Conservation (phyloP, 768 basidiomycete genomes). For the Agaricus sinodeliciosus region DNA sequence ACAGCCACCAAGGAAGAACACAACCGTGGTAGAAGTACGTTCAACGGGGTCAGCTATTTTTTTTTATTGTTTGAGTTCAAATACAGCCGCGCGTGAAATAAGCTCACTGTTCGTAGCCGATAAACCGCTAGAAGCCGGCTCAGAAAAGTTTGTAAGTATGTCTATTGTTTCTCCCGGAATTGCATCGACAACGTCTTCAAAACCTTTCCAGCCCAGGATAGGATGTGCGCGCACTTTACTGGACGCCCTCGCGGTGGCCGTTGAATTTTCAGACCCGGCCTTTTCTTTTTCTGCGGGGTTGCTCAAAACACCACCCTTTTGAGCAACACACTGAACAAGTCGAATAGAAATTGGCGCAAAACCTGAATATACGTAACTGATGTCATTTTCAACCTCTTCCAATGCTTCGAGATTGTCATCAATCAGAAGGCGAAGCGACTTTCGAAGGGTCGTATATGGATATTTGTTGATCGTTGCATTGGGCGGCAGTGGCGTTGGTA, state of each 20-base stretch:
- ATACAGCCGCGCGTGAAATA: conserved; percentile 19
- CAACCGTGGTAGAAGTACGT: conserved; percentile 73
- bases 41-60: conserved; percentile 23
- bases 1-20: conserved; percentile 96
- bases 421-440: conserved; percentile 85
- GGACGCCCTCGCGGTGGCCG: conserved; percentile 28
- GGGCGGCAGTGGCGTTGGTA: conserved; percentile 62
- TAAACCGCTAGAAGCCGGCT: conserved; percentile 7
- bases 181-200: conserved; percentile 80
- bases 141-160: conserved; percentile 41
- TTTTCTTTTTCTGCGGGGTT: conserved; percentile 65
- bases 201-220: conserved; percentile 94
- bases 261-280: conserved; percentile 25
- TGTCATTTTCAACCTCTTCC: conserved; percentile 87
- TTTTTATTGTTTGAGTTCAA: not conserved
- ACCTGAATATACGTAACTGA: conserved; percentile 94
- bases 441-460: conserved; percentile 68
- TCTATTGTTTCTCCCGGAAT: conserved; percentile 89
- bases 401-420: conserved; percentile 75
- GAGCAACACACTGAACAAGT: conserved; percentile 87
- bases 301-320: conserved; percentile 85
- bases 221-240: conserved; percentile 79
- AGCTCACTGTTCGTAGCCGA: conserved; percentile 3
- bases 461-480: conserved; percentile 49
- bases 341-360: conserved; percentile 92